Percentiles rank a stretch among this genome's conserved stretches.
phyloP scores from a whole-genome alignment of 805 yeast species.

The Saccharomycopsis amapae region DNA sequence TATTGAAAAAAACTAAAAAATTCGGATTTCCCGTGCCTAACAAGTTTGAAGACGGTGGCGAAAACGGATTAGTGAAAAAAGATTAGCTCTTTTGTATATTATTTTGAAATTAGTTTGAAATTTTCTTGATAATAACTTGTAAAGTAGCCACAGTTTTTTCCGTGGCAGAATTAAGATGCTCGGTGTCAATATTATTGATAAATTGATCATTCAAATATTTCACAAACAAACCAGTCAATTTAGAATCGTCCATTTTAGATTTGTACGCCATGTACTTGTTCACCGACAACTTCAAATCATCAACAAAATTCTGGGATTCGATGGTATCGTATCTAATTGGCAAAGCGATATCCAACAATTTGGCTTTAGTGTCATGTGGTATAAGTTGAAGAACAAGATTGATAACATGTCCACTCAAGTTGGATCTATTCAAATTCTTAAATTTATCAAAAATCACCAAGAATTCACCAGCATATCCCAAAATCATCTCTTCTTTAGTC shows the following conservation, averaged over 20 bases:
- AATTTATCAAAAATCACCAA: conserved; percentile 62
- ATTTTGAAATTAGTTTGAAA: conserved; percentile 1
- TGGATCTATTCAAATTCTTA: conserved; percentile 57
- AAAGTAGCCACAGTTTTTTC: conserved; percentile 24
- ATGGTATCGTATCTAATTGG: conserved; percentile 51
- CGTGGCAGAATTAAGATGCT: conserved; percentile 24
- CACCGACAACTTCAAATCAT: conserved; percentile 58
- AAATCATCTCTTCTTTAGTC: conserved; percentile 35
- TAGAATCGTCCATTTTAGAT: conserved; percentile 28
- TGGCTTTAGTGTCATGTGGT: conserved; percentile 33
- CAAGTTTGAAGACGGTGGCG: conserved; percentile 8
- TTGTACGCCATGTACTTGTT: conserved; percentile 62
- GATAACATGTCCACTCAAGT: conserved; percentile 60
- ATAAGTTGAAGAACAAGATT: conserved; percentile 41
- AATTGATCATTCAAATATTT: conserved; percentile 25
- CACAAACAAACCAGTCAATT: conserved; percentile 33
- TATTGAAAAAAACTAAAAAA: conserved; percentile 1
- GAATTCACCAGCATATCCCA: conserved; percentile 35
- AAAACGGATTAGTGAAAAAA: conserved; percentile 10
- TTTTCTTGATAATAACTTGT: conserved; percentile 28
- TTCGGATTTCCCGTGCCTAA: conserved; percentile 7
- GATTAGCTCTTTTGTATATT: no score
- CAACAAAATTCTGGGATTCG: conserved; percentile 42
- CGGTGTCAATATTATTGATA: conserved; percentile 20
- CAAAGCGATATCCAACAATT: conserved; percentile 51